These are phyloP conservation scores for Quercus variabilis DNA, from an alignment of 306 rosid genomes.

Conservation along the genomic window DNA sequence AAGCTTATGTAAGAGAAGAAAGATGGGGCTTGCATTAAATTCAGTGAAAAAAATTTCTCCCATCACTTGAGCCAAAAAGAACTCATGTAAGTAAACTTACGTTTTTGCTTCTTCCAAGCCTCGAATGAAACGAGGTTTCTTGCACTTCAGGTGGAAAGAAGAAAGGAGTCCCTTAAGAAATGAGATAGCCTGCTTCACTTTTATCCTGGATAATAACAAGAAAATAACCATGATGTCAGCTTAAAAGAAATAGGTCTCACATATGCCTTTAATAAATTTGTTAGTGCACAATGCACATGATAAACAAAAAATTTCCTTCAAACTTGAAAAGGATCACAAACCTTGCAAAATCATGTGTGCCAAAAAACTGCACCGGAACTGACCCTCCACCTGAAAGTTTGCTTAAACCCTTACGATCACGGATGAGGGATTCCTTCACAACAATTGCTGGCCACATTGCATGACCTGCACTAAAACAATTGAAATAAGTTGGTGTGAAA, in stretches of 20 bases:
- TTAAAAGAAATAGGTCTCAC: neutral
- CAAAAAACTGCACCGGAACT: constrained; percentile 92
- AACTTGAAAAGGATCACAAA: constrained; percentile 31
- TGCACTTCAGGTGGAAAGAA: constrained; percentile 86
- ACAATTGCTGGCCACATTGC: constrained; percentile 99
- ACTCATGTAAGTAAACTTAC: constrained; percentile 29
- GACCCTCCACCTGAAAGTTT: constrained; percentile 63
- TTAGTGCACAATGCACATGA: neutral
- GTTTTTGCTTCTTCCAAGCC: constrained; percentile 96
- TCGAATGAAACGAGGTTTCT: constrained; percentile 63
- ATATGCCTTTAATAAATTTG: constrained; percentile 1
- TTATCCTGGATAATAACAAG: constrained; percentile 54
- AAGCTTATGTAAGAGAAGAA: neutral
- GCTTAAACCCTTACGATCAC: constrained; percentile 77
- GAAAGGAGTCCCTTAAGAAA: constrained; percentile 89
- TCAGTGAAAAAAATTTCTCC: neutral
- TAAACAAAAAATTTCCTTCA: constrained; percentile 12
- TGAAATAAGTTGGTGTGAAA: constrained; percentile 4
- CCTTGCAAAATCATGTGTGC: constrained; percentile 99
- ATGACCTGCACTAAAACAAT: constrained; percentile 64
- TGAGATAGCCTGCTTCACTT: constrained; percentile 76
- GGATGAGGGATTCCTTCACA: constrained; percentile 82
- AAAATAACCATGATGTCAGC: constrained; percentile 1
- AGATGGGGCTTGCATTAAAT: neutral
- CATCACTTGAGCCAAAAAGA: neutral